Evolutionary conservation across 257 asterid species (phyloP).

Genomic region (Linderniella brevidens): DNA sequence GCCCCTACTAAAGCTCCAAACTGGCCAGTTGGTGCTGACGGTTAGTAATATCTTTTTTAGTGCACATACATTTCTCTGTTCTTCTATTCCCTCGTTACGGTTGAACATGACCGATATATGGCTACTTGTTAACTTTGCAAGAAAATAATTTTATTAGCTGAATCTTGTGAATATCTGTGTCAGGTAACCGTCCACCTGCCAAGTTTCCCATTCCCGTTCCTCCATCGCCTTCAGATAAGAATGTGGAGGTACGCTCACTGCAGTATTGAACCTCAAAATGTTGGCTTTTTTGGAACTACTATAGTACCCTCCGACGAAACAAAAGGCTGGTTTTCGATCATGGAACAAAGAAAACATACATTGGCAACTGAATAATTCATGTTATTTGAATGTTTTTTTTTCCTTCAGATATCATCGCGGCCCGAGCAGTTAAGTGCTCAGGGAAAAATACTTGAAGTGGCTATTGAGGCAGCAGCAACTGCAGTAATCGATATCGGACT

Average conservation of each 20-base stretch:
- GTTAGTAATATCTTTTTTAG: conserved; percentile 26
- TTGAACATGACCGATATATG: conserved; percentile 5
- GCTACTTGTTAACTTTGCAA: background rate
- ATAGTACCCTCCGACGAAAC: conserved; percentile 2
- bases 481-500: conserved; percentile 51
- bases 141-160: conserved; percentile 5
- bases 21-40: conserved; percentile 94
- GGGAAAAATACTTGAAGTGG: conserved; percentile 61
- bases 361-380: conserved; percentile 10
- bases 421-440: conserved; percentile 48
- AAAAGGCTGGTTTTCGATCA: background rate
- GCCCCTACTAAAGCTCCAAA: conserved; percentile 92
- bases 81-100: conserved; percentile 1
- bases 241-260: conserved; percentile 37
- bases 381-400: conserved; percentile 16
- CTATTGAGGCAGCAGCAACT: conserved; percentile 83
- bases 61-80: background rate
- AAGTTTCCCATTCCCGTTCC: conserved; percentile 94
- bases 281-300: too few relatives aligned
- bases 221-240: conserved; percentile 44
- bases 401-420: conserved; percentile 46
- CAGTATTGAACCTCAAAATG: too few relatives aligned
- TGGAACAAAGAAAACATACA: background rate
- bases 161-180: conserved; percentile 10
- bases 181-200: conserved; percentile 85